Conservation (phyloP, 176 grass and related monocot genomes). For the Puccinellia tenuiflora region DNA sequence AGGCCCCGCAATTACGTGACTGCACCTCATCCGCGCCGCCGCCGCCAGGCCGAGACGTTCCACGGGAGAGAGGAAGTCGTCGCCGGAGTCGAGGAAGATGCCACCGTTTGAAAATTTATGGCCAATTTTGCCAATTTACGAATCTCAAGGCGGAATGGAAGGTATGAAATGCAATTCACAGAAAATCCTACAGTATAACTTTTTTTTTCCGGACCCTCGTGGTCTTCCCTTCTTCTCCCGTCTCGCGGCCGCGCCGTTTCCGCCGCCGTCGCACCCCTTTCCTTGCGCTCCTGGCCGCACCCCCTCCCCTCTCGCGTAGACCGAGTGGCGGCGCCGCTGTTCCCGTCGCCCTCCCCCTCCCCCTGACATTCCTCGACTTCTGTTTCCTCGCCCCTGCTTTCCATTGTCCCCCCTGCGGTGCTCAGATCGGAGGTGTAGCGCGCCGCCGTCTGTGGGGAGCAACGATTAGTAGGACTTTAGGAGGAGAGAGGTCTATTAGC, state of each 20-base stretch:
- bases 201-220: neutral
- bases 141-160: neutral
- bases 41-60: neutral
- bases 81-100: neutral
- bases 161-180: neutral
- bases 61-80: neutral
- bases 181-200: neutral
- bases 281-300: neutral
- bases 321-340: neutral
- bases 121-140: neutral
- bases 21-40: neutral
- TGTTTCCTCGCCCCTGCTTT: neutral
- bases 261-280: neutral
- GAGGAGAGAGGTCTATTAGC: neutral
- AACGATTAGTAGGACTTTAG: neutral
- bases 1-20: neutral
- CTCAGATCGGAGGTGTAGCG: neutral
- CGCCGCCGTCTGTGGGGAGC: neutral
- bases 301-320: neutral
- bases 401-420: neutral
- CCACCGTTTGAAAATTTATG: neutral
- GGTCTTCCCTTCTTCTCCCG: neutral
- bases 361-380: neutral
- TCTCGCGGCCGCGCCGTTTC: neutral
- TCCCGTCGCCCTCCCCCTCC: neutral